Conservation (phyloP, 371 early-diverging fungal species). For the Apophysomyces trapeziformis region DNA sequence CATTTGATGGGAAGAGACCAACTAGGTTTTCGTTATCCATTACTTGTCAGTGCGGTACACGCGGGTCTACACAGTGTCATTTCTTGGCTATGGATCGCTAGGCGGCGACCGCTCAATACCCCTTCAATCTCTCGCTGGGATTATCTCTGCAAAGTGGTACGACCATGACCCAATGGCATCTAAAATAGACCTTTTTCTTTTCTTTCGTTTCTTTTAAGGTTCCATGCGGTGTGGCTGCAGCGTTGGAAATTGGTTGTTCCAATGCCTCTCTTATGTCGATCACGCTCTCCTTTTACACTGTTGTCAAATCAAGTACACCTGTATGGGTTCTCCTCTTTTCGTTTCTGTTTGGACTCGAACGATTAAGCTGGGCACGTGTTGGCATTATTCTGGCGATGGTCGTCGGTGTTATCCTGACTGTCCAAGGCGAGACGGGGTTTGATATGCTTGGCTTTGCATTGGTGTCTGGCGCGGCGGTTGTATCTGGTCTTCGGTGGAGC, state of each 20-base stretch:
- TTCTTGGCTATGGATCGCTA: constrained; percentile 47
- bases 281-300: constrained; percentile 90
- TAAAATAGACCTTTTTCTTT: not conserved
- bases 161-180: not conserved
- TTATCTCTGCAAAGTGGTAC: constrained; percentile 60
- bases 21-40: constrained; percentile 77
- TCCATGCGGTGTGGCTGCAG: constrained; percentile 90
- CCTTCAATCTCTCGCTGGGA: constrained; percentile 32
- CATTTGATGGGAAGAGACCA: constrained; percentile 67
- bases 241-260: constrained; percentile 88
- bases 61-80: constrained; percentile 57
- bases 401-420: constrained; percentile 84
- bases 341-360: constrained; percentile 85
- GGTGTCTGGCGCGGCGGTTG: constrained; percentile 73
- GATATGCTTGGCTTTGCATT: constrained; percentile 64
- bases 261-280: constrained; percentile 83
- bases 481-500: constrained; percentile 76
- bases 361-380: constrained; percentile 63
- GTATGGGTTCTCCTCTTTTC: constrained; percentile 90
- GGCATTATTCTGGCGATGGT: constrained; percentile 78
- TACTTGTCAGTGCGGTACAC: constrained; percentile 78
- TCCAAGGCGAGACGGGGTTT: constrained; percentile 76
- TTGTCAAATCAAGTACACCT: constrained; percentile 89
- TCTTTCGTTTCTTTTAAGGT: constrained; percentile 38
- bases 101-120: constrained; percentile 30